These are phyloP conservation scores for Nematocida homosporus DNA, from an alignment of 371 early-diverging fungal species.

Conservation along the genomic window DNA sequence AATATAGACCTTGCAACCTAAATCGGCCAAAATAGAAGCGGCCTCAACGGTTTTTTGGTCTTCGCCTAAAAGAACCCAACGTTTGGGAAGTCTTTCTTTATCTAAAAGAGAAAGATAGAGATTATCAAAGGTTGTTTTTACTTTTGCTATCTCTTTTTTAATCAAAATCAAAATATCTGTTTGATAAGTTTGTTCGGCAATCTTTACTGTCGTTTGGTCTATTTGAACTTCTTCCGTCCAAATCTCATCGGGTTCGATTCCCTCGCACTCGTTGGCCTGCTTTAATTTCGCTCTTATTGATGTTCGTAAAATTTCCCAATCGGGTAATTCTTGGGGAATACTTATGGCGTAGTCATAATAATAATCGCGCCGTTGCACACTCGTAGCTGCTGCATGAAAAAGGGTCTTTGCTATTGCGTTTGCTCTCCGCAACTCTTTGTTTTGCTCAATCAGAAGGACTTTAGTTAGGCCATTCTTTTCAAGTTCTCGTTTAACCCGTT, in stretches of 20 bases:
- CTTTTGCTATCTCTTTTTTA: not conserved
- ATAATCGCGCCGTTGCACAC: not conserved
- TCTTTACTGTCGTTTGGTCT: not conserved
- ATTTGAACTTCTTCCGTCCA: not conserved
- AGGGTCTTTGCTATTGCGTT: not conserved
- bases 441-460: not conserved
- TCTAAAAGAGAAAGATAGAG: slow-evolving; percentile 25
- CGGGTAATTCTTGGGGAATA: not conserved
- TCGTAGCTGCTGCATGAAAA: slow-evolving; percentile 1
- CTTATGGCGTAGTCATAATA: not conserved
- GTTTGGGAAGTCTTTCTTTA: slow-evolving; percentile 3
- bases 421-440: not conserved
- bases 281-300: not conserved
- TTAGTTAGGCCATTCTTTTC: not conserved
- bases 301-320: not conserved
- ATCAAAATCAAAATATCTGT: slow-evolving; percentile 10
- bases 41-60: slow-evolving; percentile 20
- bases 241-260: not conserved
- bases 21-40: slow-evolving; percentile 39
- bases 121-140: not conserved
- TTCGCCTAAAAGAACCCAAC: slow-evolving; percentile 2
- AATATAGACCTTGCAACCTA: slow-evolving; percentile 44
- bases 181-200: not conserved
- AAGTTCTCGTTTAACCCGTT: slow-evolving; percentile 18
- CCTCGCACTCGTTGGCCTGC: not conserved